phyloP scores from a whole-genome alignment of 139 green algal species.

The Coccomyxa sp. region DNA sequence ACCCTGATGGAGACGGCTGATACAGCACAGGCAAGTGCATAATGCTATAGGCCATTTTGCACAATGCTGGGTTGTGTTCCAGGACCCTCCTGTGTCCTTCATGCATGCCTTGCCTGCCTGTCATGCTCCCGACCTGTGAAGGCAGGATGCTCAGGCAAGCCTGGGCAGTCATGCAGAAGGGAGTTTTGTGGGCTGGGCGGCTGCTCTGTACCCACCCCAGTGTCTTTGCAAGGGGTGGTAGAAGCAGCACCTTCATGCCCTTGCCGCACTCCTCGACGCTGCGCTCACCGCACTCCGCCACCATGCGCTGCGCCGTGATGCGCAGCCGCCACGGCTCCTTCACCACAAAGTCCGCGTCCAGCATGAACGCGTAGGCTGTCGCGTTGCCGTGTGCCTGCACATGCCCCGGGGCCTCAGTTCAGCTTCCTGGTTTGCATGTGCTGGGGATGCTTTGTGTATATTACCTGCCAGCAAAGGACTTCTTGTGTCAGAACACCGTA shows the following conservation, averaged over 20 bases:
- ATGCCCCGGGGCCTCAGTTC: background rate
- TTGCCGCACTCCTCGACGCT: background rate
- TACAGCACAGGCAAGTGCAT: too few species aligned
- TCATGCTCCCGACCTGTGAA: too few species aligned
- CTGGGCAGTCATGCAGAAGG: too few species aligned
- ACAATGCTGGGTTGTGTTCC: too few species aligned
- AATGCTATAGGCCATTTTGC: too few species aligned
- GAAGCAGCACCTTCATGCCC: background rate
- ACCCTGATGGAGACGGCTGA: too few species aligned
- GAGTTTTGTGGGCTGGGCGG: too few species aligned
- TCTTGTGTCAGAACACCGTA: background rate
- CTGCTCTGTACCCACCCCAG: too few species aligned
- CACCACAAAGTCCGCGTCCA: slow-evolving; percentile 7
- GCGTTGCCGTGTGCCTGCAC: slow-evolving; percentile 2
- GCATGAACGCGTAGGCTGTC: slow-evolving; percentile 9
- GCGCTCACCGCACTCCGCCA: background rate
- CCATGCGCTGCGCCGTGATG: background rate
- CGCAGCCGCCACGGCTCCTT: slow-evolving; percentile 1
- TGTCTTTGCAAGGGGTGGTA: background rate
- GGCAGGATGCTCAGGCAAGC: too few species aligned
- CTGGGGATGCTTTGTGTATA: background rate
- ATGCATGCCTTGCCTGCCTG: too few species aligned
- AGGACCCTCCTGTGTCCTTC: too few species aligned
- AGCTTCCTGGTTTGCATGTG: background rate
- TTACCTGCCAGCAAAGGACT: background rate